Base-by-base conservation (phyloP, 106 monocot species). In the Triglochin maritima region DNA sequence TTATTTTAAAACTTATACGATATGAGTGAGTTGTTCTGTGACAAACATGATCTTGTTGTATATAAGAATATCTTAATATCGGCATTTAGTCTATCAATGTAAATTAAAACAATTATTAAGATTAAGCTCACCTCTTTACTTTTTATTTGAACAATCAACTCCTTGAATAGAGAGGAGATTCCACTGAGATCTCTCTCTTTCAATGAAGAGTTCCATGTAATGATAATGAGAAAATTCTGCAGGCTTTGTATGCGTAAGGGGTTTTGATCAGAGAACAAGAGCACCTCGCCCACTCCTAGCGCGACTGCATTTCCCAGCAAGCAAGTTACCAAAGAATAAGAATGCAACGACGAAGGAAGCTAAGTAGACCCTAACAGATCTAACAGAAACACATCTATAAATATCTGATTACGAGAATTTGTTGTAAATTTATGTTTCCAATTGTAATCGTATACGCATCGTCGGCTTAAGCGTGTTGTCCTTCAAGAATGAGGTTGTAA, bases 261-360 rank as follows among this genome's bases (percentile, higher is more conserved):
- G 70, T 46, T 70, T 70, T 60, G 70, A 70, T 17, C 70, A 70
- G 42, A 49, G 49, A 60, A 59, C 70, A 70, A 70, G 70, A 17
- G 58, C 49, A 10, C 70, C 70, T 17, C 46, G 70, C 5, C 70
- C 70, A 9, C 70, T 70, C 6, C 48, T 70, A 47, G 70, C 70
- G 11, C 17, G 70, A 70, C 59, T 70, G 11, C 70, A 70, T 59
- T 70, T 70, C 17, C 48, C 70, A 7, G 70, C 48, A 59, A 70
- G 49, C 48, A 70, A 47, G 16, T n/a, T 17, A 7, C 7, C 46
- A 17, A 53, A 29, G 48, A 53, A 49, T 17, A 69, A 69, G 14
- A 70, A 49, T 58, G 50, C 47, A 1, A 14, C 8, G 7, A 53
- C 9, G 41, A 66, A 66, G 41, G 13, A 44, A 29, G 53, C 7